Evolutionary conservation across 2,329 filamentous ascomycete genomes (phyloP).

Genomic region (Uncinocarpus reesii): DNA sequence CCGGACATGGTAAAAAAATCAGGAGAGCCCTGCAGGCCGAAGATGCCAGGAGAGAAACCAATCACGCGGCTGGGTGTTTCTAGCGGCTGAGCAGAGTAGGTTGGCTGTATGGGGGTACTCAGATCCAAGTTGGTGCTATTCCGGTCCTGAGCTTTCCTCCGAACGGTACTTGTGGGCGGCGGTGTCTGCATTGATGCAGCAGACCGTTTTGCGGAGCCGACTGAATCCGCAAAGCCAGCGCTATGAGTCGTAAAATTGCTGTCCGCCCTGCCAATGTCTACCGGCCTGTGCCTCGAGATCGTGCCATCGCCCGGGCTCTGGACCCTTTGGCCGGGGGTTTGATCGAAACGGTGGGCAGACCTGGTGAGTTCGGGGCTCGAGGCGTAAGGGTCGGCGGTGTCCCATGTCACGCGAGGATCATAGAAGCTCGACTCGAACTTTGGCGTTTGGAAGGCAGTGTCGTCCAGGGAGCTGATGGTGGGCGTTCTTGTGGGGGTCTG

Average conservation of each 20-base stretch:
- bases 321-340: slow-evolving; percentile 25
- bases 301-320: slow-evolving; percentile 18
- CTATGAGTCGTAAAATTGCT: neutral
- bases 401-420: slow-evolving; percentile 39
- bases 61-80: slow-evolving; percentile 39
- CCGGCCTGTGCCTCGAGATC: slow-evolving; percentile 14
- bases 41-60: slow-evolving; percentile 39
- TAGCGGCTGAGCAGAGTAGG: slow-evolving; percentile 26
- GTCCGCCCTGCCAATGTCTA: slow-evolving; percentile 3
- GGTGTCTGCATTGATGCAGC: slow-evolving; percentile 49
- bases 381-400: slow-evolving; percentile 38
- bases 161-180: slow-evolving; percentile 49
- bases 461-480: slow-evolving; percentile 30
- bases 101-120: slow-evolving; percentile 10
- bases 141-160: slow-evolving; percentile 35
- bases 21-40: slow-evolving; percentile 48
- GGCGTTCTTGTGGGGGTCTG: slow-evolving; percentile 40
- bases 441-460: slow-evolving; percentile 35
- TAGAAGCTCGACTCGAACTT: slow-evolving; percentile 41
- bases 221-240: neutral
- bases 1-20: slow-evolving; percentile 37
- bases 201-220: slow-evolving; percentile 9
- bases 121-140: neutral
- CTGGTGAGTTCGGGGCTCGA: slow-evolving; percentile 39
- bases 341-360: slow-evolving; percentile 31